phyloP scores from a whole-genome alignment of 495 filamentous ascomycete genomes.

The Lophiostoma macrostomum region DNA sequence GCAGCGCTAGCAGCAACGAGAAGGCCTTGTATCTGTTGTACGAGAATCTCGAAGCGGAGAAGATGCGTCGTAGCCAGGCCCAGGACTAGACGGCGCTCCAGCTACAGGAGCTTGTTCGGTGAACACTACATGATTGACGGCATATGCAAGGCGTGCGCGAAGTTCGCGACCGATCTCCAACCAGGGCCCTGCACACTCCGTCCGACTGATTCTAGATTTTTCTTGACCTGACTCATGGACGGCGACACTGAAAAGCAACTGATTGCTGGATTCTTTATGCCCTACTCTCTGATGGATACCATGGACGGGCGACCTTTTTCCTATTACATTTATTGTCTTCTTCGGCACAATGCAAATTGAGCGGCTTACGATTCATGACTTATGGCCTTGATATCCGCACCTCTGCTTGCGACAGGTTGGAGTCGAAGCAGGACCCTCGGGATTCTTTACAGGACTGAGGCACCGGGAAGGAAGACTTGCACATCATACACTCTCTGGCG shows the following conservation, averaged over 20 bases:
- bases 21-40: slow-evolving; percentile 93
- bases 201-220: too few relatives aligned
- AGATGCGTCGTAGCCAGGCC: slow-evolving; percentile 85
- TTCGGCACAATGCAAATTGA: slow-evolving; percentile 33
- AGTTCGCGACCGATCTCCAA: slow-evolving; percentile 1
- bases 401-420: slow-evolving; percentile 20
- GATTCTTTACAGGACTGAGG: slow-evolving; percentile 11
- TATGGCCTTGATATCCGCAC: slow-evolving; percentile 35
- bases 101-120: slow-evolving; percentile 1
- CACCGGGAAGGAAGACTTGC: neutral
- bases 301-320: slow-evolving; percentile 18
- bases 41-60: slow-evolving; percentile 98
- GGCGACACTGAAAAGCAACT: slow-evolving; percentile 31
- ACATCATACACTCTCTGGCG: too few relatives aligned
- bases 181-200: slow-evolving; percentile 7
- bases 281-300: slow-evolving; percentile 22
- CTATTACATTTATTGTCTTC: slow-evolving; percentile 24
- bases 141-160: neutral
- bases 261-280: slow-evolving; percentile 23
- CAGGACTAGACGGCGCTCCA: slow-evolving; percentile 56
- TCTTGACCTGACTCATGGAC: too few relatives aligned
- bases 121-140: neutral
- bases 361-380: slow-evolving; percentile 37
- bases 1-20: slow-evolving; percentile 85
- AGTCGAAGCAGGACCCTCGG: slow-evolving; percentile 13